Base-by-base conservation (phyloP, 2,329 filamentous ascomycete species). In the Dichotomopilus funicola region DNA sequence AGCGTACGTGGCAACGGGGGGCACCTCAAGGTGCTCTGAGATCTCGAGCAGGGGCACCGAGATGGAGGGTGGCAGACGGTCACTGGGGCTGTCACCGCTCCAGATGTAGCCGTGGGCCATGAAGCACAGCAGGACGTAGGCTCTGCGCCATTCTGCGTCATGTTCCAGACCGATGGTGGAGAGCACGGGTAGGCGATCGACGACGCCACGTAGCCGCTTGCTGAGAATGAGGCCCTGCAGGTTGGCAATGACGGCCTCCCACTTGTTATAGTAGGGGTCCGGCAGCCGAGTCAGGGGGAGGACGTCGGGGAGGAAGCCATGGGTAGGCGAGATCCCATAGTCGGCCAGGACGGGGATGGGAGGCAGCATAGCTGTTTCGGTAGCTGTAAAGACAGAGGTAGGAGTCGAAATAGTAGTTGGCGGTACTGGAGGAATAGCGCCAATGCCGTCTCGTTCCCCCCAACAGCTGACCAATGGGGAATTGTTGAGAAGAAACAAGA, bases 71-170 rank as follows among this genome's bases (percentile, higher is more conserved):
- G 94, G 94, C 51, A 99, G 73, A 52, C 79, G 77, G 67, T 95
- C 91, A 62, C 81, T 80, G 46, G 94, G 91, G 64, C 78, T 81
- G 66, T 95, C 88, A 70, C 90, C 92, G 67, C 90, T 89, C 94
- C 94, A 99, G 68, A 99, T 89, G 74, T 97, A 99, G 63, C 86
- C 88, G 74, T 99, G 92, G 38, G 91, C 82, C 72, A 97, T 90
- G 73, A 97, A 96, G 57, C 85, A 87, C 55, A 99, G 79, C 53
- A 96, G 79, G 57, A 88, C 87, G 74, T 97, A 97, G 60, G 94
- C 94, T 66, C 94, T 82, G 66, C 90, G 85, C 94, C 92, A 97
- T 79, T 99, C 91, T 57, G 87, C 80, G 65, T 92, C 89, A 61
- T 88, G 85, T 71, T 87, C 82, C 65, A 99, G 83, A 66, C 88